Evolutionary conservation across 805 yeast genomes (phyloP).

Genomic region (Candida railenensis): DNA sequence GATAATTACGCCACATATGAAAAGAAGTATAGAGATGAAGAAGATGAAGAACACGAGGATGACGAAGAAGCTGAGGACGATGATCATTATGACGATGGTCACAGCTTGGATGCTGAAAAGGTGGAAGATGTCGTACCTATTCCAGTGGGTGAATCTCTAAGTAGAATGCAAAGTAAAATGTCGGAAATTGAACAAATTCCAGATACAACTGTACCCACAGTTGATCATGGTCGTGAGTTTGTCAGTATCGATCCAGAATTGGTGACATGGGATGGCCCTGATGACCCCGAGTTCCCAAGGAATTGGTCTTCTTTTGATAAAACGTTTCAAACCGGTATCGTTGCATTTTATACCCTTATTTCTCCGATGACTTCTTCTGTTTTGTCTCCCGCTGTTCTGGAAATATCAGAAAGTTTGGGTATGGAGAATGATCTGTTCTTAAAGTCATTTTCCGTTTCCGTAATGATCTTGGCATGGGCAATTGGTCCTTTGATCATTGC

Average conservation of each 20-base stretch:
- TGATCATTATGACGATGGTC: too few species aligned
- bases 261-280: conserved; percentile 64
- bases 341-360: conserved; percentile 54
- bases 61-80: not conserved
- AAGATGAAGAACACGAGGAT: conserved; percentile 2
- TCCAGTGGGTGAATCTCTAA: not conserved
- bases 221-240: conserved; percentile 53
- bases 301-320: conserved; percentile 53
- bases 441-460: conserved; percentile 54
- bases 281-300: conserved; percentile 63
- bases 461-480: conserved; percentile 71
- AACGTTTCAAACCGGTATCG: conserved; percentile 43
- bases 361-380: conserved; percentile 65
- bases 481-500: conserved; percentile 64
- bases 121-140: conserved; percentile 5
- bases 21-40: conserved; percentile 1
- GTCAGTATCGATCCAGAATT: conserved; percentile 59
- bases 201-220: conserved; percentile 33
- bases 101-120: conserved; percentile 1
- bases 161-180: not conserved
- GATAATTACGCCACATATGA: not conserved
- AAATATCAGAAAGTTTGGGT: conserved; percentile 45
- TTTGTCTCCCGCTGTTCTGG: conserved; percentile 57
- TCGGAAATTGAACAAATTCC: conserved; percentile 15
- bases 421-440: conserved; percentile 40